Conservation (phyloP, 164 flowering plant species). For the Piper betle region DNA sequence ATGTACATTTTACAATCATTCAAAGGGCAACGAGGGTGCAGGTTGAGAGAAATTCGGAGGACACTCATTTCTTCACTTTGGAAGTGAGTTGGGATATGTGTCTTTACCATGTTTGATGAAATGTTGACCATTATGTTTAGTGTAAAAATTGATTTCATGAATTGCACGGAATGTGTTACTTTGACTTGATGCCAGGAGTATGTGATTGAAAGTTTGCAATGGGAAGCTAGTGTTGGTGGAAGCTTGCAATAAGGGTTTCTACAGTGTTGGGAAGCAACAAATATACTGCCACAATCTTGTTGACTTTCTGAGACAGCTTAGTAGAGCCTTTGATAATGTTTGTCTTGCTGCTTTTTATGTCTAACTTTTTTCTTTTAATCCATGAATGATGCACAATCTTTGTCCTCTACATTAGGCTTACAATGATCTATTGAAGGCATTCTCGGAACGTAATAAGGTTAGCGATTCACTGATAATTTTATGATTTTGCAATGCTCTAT, state of each 20-base stretch:
- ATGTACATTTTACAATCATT: constrained; percentile 43
- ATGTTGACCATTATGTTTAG: too few species aligned
- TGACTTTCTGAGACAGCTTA: constrained; percentile 76
- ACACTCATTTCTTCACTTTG: constrained; percentile 58
- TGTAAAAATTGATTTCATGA: too few species aligned
- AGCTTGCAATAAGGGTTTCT: constrained; percentile 76
- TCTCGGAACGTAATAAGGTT: constrained; percentile 91
- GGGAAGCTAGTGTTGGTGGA: constrained; percentile 70
- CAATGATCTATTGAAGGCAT: constrained; percentile 85
- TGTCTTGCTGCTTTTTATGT: constrained; percentile 8
- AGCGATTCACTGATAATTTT: background rate
- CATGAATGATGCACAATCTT: background rate
- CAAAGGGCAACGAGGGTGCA: constrained; percentile 34
- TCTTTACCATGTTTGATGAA: background rate
- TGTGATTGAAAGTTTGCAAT: constrained; percentile 85
- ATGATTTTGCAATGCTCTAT: background rate
- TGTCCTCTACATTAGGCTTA: constrained; percentile 54
- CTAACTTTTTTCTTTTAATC: background rate
- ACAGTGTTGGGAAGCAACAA: constrained; percentile 60
- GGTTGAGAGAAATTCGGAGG: constrained; percentile 29
- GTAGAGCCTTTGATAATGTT: constrained; percentile 87
- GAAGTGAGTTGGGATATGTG: constrained; percentile 37
- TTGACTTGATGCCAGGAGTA: too few species aligned
- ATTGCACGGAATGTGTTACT: too few species aligned
- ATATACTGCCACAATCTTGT: constrained; percentile 71